Evolutionary conservation across 306 rosid species (phyloP).

Genomic region (Vigna hirtella): DNA sequence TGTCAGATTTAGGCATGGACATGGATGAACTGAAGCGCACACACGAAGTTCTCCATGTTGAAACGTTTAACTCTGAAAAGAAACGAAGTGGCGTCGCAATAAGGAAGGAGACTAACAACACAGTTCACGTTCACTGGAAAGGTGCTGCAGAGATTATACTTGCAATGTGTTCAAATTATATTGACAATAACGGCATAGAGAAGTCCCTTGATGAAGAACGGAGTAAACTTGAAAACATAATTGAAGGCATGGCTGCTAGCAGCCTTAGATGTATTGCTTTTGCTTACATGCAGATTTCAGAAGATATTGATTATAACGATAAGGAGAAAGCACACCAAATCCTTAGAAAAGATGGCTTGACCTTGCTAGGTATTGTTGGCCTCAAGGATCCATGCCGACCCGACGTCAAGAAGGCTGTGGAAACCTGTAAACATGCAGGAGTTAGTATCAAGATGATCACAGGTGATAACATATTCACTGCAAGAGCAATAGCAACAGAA

Average conservation of each 20-base stretch:
- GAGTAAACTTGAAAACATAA: slow-evolving; percentile 53
- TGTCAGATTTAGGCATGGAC: slow-evolving; percentile 67
- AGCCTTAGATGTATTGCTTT: slow-evolving; percentile 91
- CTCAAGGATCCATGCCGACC: slow-evolving; percentile 88
- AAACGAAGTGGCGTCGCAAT: slow-evolving; percentile 81
- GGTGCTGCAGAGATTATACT: slow-evolving; percentile 91
- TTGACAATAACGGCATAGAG: slow-evolving; percentile 53
- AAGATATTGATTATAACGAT: slow-evolving; percentile 45
- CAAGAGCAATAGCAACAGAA: slow-evolving; percentile 87
- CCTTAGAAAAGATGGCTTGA: slow-evolving; percentile 63
- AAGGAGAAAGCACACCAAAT: slow-evolving; percentile 35
- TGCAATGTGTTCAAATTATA: slow-evolving; percentile 72
- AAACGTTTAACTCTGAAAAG: slow-evolving; percentile 86
- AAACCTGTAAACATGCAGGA: slow-evolving; percentile 71
- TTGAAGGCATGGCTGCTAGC: slow-evolving; percentile 91
- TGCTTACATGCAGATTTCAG: slow-evolving; percentile 60
- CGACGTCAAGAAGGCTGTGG: slow-evolving; percentile 64
- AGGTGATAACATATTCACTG: slow-evolving; percentile 90
- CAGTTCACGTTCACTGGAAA: slow-evolving; percentile 82
- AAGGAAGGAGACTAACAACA: slow-evolving; percentile 53
- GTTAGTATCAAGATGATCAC: slow-evolving; percentile 88
- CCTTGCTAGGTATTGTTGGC: slow-evolving; percentile 80
- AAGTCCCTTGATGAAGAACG: slow-evolving; percentile 63
- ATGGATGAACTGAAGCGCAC: slow-evolving; percentile 64
- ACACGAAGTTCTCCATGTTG: slow-evolving; percentile 64